Base-by-base conservation (phyloP, 2,329 filamentous ascomycete genomes). In the Colletotrichum gloeosporioides region DNA sequence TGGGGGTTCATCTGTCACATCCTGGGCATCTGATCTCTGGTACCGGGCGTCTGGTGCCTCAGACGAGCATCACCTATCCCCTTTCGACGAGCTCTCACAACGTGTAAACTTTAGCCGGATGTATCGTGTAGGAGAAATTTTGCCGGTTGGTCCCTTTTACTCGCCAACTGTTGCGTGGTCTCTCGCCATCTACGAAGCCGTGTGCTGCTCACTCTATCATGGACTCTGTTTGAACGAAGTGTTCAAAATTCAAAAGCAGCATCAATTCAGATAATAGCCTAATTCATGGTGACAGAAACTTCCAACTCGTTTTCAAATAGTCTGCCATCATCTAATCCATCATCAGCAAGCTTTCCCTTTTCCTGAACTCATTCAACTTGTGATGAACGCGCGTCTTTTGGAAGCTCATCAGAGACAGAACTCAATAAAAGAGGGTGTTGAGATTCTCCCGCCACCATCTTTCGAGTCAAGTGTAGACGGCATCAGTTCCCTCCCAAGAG, bases 21-120 rank as follows among this genome's bases (percentile, higher is more conserved):
- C 44, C 44, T 53, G 44, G 44, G n/a, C n/a, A 53, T 53, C 44
- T 53, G 44, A 53, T 53, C 44, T 53, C n/a, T 53, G n/a, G 44
- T 53, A 53, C 44, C 44, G 44, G 44, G 44, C 44, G 44, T 53
- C 44, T 53, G 44, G 44, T 53, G 44, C 44, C 44, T 53, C 44
- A 53, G 44, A 53, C 44, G 44, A 53, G 44, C 44, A 53, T 53
- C 44, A 53, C 10, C 6, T 53, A 53, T 53, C 44, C 44, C 44
- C 44, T 53, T 53, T 53, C 3, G 44, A 53, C 10, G 44, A 1
- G 44, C 44, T 53, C 44, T 53, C 44, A 53, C 44, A 53, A 13
- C 6, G 3, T 53, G 44, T 53, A 53, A 53, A 53, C n/a, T 53
- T 53, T 22, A 53, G 44, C 44, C 44, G 44, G 44, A 22, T 22